These are phyloP conservation scores for Jacaranda copaia DNA, from an alignment of 257 asterid genomes.

Conservation along the genomic window DNA sequence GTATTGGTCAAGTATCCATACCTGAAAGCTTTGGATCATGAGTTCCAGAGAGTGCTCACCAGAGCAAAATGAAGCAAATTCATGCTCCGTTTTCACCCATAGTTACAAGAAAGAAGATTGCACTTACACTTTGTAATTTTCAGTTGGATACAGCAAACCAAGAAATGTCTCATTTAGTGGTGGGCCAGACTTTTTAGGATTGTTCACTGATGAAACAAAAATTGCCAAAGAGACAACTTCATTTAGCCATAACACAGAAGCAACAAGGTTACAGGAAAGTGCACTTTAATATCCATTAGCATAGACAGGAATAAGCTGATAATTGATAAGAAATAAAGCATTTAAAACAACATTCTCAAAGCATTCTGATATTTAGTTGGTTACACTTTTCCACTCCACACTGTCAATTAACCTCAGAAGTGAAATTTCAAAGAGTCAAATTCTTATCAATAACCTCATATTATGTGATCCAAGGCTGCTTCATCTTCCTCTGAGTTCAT, in stretches of 20 bases:
- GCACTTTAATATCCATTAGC: slow-evolving; percentile 5
- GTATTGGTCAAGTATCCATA: slow-evolving; percentile 97
- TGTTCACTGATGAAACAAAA: slow-evolving; percentile 75
- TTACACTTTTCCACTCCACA: slow-evolving; percentile 16
- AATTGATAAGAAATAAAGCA: neutral
- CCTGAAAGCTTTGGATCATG: slow-evolving; percentile 51
- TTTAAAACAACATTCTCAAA: neutral
- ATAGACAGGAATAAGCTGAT: slow-evolving; percentile 14
- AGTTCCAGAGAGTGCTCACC: slow-evolving; percentile 26
- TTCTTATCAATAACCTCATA: slow-evolving; percentile 12
- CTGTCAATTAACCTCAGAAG: slow-evolving; percentile 21
- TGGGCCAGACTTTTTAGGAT: slow-evolving; percentile 94
- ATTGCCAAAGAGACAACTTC: slow-evolving; percentile 1
- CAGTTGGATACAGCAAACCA: slow-evolving; percentile 96
- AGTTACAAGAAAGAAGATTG: slow-evolving; percentile 1
- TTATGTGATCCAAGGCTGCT: neutral
- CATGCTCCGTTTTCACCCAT: neutral
- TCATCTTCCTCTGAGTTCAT: neutral
- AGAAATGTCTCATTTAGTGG: slow-evolving; percentile 93
- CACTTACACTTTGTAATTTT: slow-evolving; percentile 97
- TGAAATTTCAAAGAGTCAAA: slow-evolving; percentile 21
- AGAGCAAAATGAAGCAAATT: slow-evolving; percentile 19
- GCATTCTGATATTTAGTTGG: neutral
- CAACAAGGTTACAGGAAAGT: neutral
- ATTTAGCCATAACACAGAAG: slow-evolving; percentile 3